Conservation (phyloP, 2,329 filamentous ascomycete genomes). For the Penicillium sp. region DNA sequence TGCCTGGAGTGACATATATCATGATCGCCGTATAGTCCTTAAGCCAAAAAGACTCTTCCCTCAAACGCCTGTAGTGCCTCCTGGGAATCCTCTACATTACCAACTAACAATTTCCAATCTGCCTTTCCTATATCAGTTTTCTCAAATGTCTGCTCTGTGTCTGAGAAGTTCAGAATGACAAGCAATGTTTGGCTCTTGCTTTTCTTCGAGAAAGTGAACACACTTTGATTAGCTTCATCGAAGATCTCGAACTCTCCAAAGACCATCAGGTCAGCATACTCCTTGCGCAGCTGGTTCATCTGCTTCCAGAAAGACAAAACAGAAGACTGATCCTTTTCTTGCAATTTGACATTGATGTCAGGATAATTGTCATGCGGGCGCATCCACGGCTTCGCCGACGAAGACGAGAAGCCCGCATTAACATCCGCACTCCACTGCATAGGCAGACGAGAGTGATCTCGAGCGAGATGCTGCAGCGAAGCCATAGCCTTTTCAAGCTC, state of each 20-base stretch:
- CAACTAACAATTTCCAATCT: slow-evolving; percentile 23
- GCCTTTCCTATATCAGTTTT: background rate
- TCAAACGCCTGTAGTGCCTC: slow-evolving; percentile 33
- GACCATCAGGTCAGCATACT: slow-evolving; percentile 58
- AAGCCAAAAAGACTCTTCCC: slow-evolving; percentile 33
- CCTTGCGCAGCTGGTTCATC: slow-evolving; percentile 48
- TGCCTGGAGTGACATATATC: background rate
- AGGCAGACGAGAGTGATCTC: slow-evolving; percentile 65
- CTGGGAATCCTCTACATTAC: slow-evolving; percentile 21
- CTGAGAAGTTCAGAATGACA: slow-evolving; percentile 20
- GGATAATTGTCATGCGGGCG: slow-evolving; percentile 55
- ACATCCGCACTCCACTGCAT: slow-evolving; percentile 63
- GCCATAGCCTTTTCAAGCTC: slow-evolving; percentile 50
- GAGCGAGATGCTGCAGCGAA: slow-evolving; percentile 58
- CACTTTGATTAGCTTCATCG: slow-evolving; percentile 9
- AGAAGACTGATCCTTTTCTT: slow-evolving; percentile 46
- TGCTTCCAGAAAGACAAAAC: slow-evolving; percentile 63
- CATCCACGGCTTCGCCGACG: slow-evolving; percentile 60
- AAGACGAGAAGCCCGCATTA: slow-evolving; percentile 65
- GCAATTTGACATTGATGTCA: slow-evolving; percentile 48
- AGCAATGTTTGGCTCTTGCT: slow-evolving; percentile 1
- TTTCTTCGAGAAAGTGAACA: slow-evolving; percentile 25
- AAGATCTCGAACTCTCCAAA: slow-evolving; percentile 42
- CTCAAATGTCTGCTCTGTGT: slow-evolving; percentile 4
- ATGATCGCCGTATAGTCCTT: background rate